Evolutionary conservation across 306 rosid genomes (phyloP), one percentile per base, ranked within the genome.

Genomic region (Quercus rubra): DNA sequence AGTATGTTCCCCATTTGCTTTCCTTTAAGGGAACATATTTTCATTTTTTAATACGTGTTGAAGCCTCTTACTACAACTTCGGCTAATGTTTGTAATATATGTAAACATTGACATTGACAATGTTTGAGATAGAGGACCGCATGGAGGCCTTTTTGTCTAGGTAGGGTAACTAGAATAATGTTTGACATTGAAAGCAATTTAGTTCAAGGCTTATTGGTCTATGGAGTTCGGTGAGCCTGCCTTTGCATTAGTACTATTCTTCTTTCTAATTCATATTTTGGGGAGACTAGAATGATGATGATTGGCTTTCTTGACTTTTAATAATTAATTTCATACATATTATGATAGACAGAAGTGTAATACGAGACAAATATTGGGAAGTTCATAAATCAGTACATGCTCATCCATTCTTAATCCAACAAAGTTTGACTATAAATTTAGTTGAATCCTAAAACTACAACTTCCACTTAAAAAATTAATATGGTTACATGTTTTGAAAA

Each of bases 1-100:
- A 8, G 74, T 69, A 21, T 87, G 90, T 73, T 66, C 78, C 79
- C 73, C 20, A 56, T 19, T 35, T 80, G 85, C 66, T 70, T 17
- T 79, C 58, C 62, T 78, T 82, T 74, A 58, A 63, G 87, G 90
- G 81, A 54, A 82, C 90, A 73, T 41, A 23, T 52, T 6, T 20
- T 74, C 75, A 67, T 82, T 63, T 74, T 74, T 77, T 68, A 73
- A 71, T 74, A 57, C 57, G 52, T 30, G 70, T 51, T 31, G 64
- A 70, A 70, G 70, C 55, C 73, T 64, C 70, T 43, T 17, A 61
- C 79, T 35, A 35, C 73, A 27, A 15, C 23, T 31, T 35, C 55
- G 21, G 69, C 80, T 57, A 51, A 57, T 35, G 21, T 62, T 54
- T 41, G 11, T n/a, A 63, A 30, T 18, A 19, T 57, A 56, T 10